phyloP scores from a whole-genome alignment of 192 early-diverging fungal species.

The Phlyctochytrium arcticum region DNA sequence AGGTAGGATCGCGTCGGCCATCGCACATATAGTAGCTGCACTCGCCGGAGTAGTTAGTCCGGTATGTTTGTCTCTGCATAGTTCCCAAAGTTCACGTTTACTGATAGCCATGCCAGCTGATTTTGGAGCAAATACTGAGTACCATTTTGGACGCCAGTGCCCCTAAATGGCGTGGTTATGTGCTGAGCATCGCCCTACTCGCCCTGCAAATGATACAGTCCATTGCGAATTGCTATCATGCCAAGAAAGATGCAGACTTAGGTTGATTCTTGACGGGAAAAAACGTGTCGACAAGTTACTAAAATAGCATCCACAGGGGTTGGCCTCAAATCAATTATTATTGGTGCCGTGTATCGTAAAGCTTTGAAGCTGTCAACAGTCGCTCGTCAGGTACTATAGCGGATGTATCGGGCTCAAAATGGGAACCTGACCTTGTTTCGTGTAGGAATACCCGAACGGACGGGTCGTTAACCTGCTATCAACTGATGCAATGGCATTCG shows the following conservation, averaged over 20 bases:
- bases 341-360: slow-evolving; percentile 30
- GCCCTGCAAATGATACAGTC: not conserved
- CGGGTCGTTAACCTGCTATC: not conserved
- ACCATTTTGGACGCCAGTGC: not conserved
- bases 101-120: not conserved
- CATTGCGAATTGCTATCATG: not conserved
- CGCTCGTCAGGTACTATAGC: slow-evolving; percentile 7
- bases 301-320: too few relatives aligned
- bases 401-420: too few relatives aligned
- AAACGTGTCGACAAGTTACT: too few relatives aligned
- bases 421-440: not conserved
- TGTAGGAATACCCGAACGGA: not conserved
- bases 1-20: not conserved
- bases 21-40: not conserved
- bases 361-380: slow-evolving; percentile 17
- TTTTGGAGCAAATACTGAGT: not conserved
- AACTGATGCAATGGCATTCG: not conserved
- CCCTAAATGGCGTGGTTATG: not conserved
- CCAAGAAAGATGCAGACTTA: not conserved
- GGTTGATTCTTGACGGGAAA: too few relatives aligned
- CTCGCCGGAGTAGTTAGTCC: not conserved
- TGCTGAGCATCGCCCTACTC: not conserved
- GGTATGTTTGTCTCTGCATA: not conserved
- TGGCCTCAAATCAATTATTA: slow-evolving; percentile 4
- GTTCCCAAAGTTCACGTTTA: not conserved